These are phyloP conservation scores for Handroanthus guayacan DNA, from an alignment of 257 asterid species.

Conservation along the genomic window DNA sequence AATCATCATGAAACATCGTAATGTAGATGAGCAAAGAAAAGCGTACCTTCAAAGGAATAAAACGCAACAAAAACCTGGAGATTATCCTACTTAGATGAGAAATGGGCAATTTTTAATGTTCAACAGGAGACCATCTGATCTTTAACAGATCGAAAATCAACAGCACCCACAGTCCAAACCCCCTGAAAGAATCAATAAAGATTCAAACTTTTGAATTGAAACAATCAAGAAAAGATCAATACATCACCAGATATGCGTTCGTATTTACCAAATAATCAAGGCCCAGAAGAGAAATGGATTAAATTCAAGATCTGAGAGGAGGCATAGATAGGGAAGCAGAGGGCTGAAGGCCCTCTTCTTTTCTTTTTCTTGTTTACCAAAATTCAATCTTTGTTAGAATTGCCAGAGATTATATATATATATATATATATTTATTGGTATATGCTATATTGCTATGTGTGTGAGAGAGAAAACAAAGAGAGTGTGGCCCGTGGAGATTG, in stretches of 20 bases:
- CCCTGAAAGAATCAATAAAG: slow-evolving; percentile 44
- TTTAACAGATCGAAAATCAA: slow-evolving; percentile 69
- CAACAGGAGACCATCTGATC: slow-evolving; percentile 61
- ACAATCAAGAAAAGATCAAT: slow-evolving; percentile 44
- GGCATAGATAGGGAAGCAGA: slow-evolving; percentile 72
- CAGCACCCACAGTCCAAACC: slow-evolving; percentile 59
- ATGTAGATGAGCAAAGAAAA: slow-evolving; percentile 58
- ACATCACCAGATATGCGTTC: slow-evolving; percentile 31
- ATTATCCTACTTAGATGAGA: slow-evolving; percentile 44
- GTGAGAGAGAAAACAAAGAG: slow-evolving; percentile 43
- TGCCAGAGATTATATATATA: slow-evolving; percentile 43
- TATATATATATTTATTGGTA: slow-evolving; percentile 44
- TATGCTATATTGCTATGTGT: slow-evolving; percentile 41
- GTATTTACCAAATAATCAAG: slow-evolving; percentile 50
- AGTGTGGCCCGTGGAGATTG: slow-evolving; percentile 52
- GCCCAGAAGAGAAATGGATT: slow-evolving; percentile 55
- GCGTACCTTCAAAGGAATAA: slow-evolving; percentile 39
- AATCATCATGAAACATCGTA: slow-evolving; percentile 43
- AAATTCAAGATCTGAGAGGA: slow-evolving; percentile 80
- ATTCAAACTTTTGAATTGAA: slow-evolving; percentile 47
- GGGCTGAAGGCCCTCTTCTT: slow-evolving; percentile 73
- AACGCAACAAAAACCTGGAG: slow-evolving; percentile 48
- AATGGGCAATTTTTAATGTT: slow-evolving; percentile 35
- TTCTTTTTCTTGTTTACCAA: slow-evolving; percentile 52
- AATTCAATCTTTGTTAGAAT: slow-evolving; percentile 61